Conservation (phyloP, 2,329 filamentous ascomycete genomes). For the Orbilia quercus region DNA sequence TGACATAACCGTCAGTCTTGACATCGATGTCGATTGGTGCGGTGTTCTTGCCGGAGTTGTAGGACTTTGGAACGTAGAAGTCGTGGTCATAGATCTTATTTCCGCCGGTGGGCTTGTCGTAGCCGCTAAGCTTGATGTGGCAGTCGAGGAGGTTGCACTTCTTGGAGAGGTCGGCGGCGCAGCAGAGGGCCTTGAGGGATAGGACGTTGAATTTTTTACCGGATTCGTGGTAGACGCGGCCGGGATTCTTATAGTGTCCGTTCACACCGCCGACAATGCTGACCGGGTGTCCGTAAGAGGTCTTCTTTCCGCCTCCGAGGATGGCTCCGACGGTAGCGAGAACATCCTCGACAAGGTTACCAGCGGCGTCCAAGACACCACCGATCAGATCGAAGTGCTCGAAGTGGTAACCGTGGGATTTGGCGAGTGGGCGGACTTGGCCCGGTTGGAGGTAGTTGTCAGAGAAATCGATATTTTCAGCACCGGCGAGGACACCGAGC, state of each 20-base stretch:
- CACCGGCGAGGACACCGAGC: constrained; percentile 25
- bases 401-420: constrained; percentile 42
- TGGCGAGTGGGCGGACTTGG: constrained; percentile 36
- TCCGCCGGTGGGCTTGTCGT: constrained; percentile 41
- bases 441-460: constrained; percentile 45
- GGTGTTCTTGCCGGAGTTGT: constrained; percentile 13
- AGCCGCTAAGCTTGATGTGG: constrained; percentile 40
- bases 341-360: constrained; percentile 38
- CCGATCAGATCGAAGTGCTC: constrained; percentile 44
- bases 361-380: constrained; percentile 35
- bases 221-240: constrained; percentile 41
- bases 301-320: constrained; percentile 21
- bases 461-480: constrained; percentile 35
- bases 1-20: constrained; percentile 23
- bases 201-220: constrained; percentile 43
- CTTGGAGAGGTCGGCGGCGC: constrained; percentile 30
- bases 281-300: constrained; percentile 35
- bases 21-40: constrained; percentile 48
- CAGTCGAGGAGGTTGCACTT: constrained; percentile 49
- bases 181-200: constrained; percentile 47
- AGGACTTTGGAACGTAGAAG: constrained; percentile 45
- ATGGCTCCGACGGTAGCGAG: constrained; percentile 27
- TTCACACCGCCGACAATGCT: constrained; percentile 35
- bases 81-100: constrained; percentile 54
- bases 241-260: constrained; percentile 23